Evolutionary conservation across 129 eudicot species (phyloP).

Genomic region (Artemisia argyi): DNA sequence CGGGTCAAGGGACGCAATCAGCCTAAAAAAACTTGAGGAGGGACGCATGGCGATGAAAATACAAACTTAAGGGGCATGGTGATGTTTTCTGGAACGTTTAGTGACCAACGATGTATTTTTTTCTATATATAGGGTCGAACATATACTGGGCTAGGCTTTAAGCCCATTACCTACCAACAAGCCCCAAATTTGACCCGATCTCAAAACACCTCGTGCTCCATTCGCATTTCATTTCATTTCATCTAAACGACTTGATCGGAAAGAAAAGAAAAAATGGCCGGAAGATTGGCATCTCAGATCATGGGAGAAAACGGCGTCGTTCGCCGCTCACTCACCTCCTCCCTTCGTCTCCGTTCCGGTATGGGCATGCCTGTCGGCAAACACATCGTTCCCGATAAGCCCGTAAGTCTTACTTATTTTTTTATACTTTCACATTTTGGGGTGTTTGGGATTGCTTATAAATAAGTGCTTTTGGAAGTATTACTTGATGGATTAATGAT

Average conservation of each 20-base stretch:
- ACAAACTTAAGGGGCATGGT: too few relatives aligned
- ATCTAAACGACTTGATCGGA: constrained; percentile 29
- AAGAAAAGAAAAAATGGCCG: constrained; percentile 60
- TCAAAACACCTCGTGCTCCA: not conserved
- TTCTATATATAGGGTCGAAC: too few relatives aligned
- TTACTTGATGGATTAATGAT: too few relatives aligned
- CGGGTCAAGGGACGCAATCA: too few relatives aligned
- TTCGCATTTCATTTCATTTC: not conserved
- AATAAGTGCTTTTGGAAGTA: too few relatives aligned
- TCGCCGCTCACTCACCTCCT: constrained; percentile 62
- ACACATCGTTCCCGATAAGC: constrained; percentile 88
- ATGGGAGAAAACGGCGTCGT: constrained; percentile 87
- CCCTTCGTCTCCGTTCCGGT: constrained; percentile 91
- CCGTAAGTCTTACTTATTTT: constrained; percentile 38
- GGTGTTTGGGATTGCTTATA: too few relatives aligned
- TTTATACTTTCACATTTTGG: not conserved
- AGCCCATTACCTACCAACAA: too few relatives aligned
- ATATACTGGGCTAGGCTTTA: too few relatives aligned
- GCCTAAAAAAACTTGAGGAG: too few relatives aligned
- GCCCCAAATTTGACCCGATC: constrained; percentile 14
- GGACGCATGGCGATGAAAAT: too few relatives aligned
- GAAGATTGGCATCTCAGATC: constrained; percentile 70
- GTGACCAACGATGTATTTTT: too few relatives aligned
- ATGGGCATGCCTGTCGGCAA: constrained; percentile 99
- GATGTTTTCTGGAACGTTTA: too few relatives aligned